Percentiles rank a stretch among this genome's conserved stretches.
Evolutionary conservation across 2,329 filamentous ascomycete genomes (phyloP).

Genomic region (Aspergillus costaricaensis): DNA sequence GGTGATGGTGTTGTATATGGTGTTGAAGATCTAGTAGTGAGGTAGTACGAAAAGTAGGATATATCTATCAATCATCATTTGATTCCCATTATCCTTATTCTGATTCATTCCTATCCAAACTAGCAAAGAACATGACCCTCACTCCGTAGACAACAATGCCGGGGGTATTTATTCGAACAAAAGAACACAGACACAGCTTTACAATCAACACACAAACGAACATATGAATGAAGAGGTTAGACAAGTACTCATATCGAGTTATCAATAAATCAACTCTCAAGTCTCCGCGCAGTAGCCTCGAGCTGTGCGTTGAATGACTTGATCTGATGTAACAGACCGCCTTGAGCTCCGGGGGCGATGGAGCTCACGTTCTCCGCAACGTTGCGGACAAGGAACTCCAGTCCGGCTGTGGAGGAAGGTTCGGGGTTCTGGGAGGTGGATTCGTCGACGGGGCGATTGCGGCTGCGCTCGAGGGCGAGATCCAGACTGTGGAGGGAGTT

Average conservation of each 20-base stretch:
- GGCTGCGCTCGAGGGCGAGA: conserved; percentile 43
- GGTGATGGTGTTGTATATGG: too few species aligned
- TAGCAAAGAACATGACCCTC: background rate
- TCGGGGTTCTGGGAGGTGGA: conserved; percentile 15
- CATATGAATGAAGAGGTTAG: conserved; percentile 2
- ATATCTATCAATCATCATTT: too few species aligned
- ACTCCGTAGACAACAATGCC: conserved; percentile 2
- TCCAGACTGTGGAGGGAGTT: conserved; percentile 47
- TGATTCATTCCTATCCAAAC: background rate
- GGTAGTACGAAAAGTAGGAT: too few species aligned
- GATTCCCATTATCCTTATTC: background rate
- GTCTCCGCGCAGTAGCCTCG: conserved; percentile 35
- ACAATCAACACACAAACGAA: background rate
- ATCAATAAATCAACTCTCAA: conserved; percentile 26
- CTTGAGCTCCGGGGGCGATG: conserved; percentile 38
- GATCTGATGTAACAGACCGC: conserved; percentile 45
- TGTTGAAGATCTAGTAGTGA: too few species aligned
- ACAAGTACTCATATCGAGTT: background rate
- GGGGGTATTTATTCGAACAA: background rate
- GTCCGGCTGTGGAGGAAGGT: conserved; percentile 32
- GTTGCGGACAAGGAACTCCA: conserved; percentile 47
- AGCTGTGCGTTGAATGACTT: conserved; percentile 47
- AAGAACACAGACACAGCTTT: background rate
- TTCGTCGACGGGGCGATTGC: conserved; percentile 22
- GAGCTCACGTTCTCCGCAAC: conserved; percentile 46